phyloP scores from a whole-genome alignment of 2,329 filamentous ascomycete species.

The Geosmithia morbida region DNA sequence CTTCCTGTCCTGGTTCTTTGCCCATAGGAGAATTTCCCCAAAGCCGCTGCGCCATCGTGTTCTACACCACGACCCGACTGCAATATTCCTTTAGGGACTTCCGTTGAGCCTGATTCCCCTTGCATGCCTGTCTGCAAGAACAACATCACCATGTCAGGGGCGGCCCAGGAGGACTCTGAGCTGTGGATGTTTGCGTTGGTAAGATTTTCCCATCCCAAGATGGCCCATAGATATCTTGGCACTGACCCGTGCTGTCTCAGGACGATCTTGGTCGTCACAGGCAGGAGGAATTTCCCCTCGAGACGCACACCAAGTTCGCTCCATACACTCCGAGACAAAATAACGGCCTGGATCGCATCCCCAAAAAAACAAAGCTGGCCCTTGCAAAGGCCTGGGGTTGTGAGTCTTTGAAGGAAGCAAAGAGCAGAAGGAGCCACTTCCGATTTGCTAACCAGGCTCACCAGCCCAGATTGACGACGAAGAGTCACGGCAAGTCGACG shows the following conservation, averaged over 20 bases:
- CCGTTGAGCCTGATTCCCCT: too few relatives aligned
- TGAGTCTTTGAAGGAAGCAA: not conserved
- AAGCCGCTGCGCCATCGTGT: too few relatives aligned
- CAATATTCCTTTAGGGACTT: too few relatives aligned
- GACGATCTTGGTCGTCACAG: not conserved
- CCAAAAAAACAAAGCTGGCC: not conserved
- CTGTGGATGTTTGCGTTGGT: too few relatives aligned
- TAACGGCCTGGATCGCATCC: not conserved
- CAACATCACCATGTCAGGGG: too few relatives aligned
- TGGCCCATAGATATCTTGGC: not conserved
- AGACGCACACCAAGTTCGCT: not conserved
- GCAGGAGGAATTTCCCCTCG: conserved; percentile 1
- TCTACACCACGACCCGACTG: too few relatives aligned
- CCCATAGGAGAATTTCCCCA: too few relatives aligned
- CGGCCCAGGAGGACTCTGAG: too few relatives aligned
- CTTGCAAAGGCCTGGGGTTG: not conserved
- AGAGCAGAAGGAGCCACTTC: not conserved
- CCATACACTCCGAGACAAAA: not conserved
- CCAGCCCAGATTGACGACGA: not conserved
- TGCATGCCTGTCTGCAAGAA: too few relatives aligned
- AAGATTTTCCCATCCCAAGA: not conserved
- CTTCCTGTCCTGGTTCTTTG: too few relatives aligned
- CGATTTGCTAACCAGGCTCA: not conserved
- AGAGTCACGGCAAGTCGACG: conserved; percentile 1
- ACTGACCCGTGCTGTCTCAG: not conserved